A percentile compares a stretch with the other conserved stretches of the same genome.
phyloP scores from a whole-genome alignment of 2,329 filamentous ascomycete genomes.

The Aspergillus sp. region DNA sequence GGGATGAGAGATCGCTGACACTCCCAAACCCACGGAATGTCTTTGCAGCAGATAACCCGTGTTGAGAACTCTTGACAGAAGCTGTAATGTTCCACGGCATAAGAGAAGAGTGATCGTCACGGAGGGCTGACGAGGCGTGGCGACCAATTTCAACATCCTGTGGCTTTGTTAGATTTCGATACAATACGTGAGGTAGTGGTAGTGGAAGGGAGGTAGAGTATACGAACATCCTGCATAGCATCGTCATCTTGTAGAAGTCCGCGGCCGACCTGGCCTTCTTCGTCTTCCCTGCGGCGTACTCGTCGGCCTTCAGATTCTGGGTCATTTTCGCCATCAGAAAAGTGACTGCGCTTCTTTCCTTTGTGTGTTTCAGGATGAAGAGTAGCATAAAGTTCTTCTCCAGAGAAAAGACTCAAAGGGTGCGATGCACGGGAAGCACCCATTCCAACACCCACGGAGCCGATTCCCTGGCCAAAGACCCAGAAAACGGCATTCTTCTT shows the following conservation, averaged over 20 bases:
- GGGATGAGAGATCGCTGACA: slow-evolving; percentile 29
- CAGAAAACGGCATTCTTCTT: slow-evolving; percentile 61
- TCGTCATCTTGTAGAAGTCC: slow-evolving; percentile 24
- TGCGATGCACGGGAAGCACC: slow-evolving; percentile 37
- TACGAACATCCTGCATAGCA: slow-evolving; percentile 32
- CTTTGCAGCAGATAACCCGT: slow-evolving; percentile 32
- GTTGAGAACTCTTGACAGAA: slow-evolving; percentile 50
- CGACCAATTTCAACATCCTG: slow-evolving; percentile 64
- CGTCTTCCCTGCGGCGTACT: slow-evolving; percentile 34
- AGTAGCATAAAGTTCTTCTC: slow-evolving; percentile 48
- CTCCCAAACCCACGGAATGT: slow-evolving; percentile 30
- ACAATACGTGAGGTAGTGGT: too few relatives aligned
- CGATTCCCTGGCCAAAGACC: slow-evolving; percentile 55
- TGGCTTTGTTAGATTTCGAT: not conserved
- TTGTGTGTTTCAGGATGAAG: slow-evolving; percentile 33
- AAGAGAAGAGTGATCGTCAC: slow-evolving; percentile 61
- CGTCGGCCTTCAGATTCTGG: slow-evolving; percentile 24
- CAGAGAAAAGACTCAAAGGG: slow-evolving; percentile 57
- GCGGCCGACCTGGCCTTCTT: slow-evolving; percentile 30
- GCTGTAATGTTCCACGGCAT: slow-evolving; percentile 66
- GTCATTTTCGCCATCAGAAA: slow-evolving; percentile 17
- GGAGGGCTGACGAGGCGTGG: slow-evolving; percentile 60
- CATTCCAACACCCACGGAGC: slow-evolving; percentile 47
- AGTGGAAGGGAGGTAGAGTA: not conserved
- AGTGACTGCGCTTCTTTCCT: slow-evolving; percentile 23